Base-by-base conservation (phyloP, 345 rosid genomes). In the Bretschneidera sinensis region DNA sequence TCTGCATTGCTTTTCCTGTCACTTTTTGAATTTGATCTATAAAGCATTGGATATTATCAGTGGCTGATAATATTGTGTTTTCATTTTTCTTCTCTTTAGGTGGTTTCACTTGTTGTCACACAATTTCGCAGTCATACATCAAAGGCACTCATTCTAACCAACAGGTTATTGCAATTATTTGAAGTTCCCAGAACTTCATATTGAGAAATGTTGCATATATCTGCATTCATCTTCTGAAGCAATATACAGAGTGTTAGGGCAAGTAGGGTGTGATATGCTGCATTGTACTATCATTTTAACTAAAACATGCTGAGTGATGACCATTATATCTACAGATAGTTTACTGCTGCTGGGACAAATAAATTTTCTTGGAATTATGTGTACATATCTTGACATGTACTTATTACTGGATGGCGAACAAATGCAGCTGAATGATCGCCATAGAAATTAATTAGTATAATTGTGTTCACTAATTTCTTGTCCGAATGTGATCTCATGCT, bases 41-140 rank as follows among this genome's bases (percentile, higher is more conserved):
- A n/a, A n/a, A n/a, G n/a, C n/a, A n/a, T n/a, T n/a, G n/a, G n/a
- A n/a, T n/a, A n/a, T n/a, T n/a, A n/a, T n/a, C n/a, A n/a, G 10
- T n/a, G n/a, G n/a, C n/a, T n/a, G n/a, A 48, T n/a, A 48, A 48
- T n/a, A 6, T 17, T 48, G 3, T 20, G 17, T 48, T 48, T 58
- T 61, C 28, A 17, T 43, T 56, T 28, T 48, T 28, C 47, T 66
- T 23, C 18, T 15, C 14, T 25, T 24, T 70, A 89, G 98, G 85
- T 92, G 63, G 90, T 87, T 77, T 92, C 96, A 13, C 82, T 90
- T 64, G 85, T 87, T 68, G 94, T 77, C 64, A 86, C 92, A 33
- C 95, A 83, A 54, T 88, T 87, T 58, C 85, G 97, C 50, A 75
- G 95, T 74, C 69, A 80, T 70, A 56, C 84, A 50, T 90, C 99